Percentiles rank a stretch among this genome's conserved stretches.
phyloP scores from a whole-genome alignment of 2,329 filamentous ascomycete genomes.

The Claviceps pusilla region DNA sequence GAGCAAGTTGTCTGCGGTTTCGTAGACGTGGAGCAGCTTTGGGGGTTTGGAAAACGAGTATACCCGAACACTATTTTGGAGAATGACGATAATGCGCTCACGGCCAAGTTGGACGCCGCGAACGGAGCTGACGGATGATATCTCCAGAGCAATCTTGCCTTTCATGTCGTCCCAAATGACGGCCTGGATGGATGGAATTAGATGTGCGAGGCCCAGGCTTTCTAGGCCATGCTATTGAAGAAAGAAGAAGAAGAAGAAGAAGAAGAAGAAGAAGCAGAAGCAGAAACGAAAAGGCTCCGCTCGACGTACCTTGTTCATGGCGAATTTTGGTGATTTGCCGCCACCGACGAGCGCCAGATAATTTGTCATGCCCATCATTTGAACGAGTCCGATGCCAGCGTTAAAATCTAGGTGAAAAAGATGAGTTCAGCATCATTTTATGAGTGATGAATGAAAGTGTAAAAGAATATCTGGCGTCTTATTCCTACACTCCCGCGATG shows the following conservation, averaged over 20 bases:
- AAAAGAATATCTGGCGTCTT: background rate
- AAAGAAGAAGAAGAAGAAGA: too few relatives aligned
- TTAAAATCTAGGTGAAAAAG: conserved; percentile 47
- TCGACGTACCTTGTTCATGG: conserved; percentile 58
- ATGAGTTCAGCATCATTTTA: background rate
- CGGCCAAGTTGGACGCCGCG: conserved; percentile 65
- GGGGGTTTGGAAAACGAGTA: conserved; percentile 66
- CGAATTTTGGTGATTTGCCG: conserved; percentile 69
- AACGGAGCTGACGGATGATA: conserved; percentile 69
- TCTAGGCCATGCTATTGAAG: background rate
- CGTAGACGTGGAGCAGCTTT: conserved; percentile 57
- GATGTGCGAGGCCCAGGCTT: background rate
- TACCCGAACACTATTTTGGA: conserved; percentile 68
- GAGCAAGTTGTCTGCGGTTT: conserved; percentile 71
- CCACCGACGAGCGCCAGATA: conserved; percentile 84
- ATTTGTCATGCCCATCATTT: conserved; percentile 77
- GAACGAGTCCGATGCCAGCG: conserved; percentile 64
- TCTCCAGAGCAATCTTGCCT: conserved; percentile 55
- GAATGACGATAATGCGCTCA: conserved; percentile 62
- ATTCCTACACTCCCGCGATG: background rate
- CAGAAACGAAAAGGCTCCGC: background rate
- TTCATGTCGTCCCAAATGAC: conserved; percentile 87
- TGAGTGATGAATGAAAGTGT: background rate
- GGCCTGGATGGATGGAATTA: conserved; percentile 29
- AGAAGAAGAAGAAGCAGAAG: too few relatives aligned